Base-by-base conservation (phyloP, 176 grass and related monocot species). In the Rhynchospora pubera region DNA sequence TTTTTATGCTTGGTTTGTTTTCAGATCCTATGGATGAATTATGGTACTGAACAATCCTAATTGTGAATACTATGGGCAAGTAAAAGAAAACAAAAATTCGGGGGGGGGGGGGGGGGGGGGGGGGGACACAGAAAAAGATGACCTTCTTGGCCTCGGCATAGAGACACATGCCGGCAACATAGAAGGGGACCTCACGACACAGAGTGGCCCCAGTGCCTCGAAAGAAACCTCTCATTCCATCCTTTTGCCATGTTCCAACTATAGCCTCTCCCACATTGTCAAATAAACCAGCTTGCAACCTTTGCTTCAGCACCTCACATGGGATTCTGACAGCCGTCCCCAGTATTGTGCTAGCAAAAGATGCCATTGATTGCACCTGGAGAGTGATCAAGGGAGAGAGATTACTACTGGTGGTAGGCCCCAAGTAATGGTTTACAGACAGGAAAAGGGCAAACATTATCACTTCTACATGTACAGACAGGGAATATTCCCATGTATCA, bases 111-210 rank as follows among this genome's bases (percentile, higher is more conserved):
- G 11, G n/a, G n/a, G 11, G n/a, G 10, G 1, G 16, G 32, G 80
- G 24, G 83, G 80, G 7, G 11, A 63, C 3, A 21, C 4, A 57
- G 13, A n/a, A 1, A 82, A 74, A 14, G 15, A 5, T 78, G 21
- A 97, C 95, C 95, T 98, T 98, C 68, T 94, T 98, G 81, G 95
- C 92, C 86, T 98, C 95, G 30, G 88, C 89, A 79, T 98, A 98
- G 62, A 98, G 90, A 74, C 90, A 85, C 90, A 98, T 89, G 81
- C 95, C 95, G 19, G 92, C 95, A 78, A 98, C 95, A 91, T 98
- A 98, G 74, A 98, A 93, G 34, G 95, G 95, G 73, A 98, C 95
- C 87, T 98, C 95, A 23, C 92, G 92, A 57, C 92, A 98, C 69
- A 94, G 95, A 45, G 95, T 98, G 55, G 95, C 95, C 47, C 92